Evolutionary conservation across 2,329 filamentous ascomycete genomes (phyloP), one percentile per base, ranked within the genome.

Genomic region (Cytospora paraplurivora): DNA sequence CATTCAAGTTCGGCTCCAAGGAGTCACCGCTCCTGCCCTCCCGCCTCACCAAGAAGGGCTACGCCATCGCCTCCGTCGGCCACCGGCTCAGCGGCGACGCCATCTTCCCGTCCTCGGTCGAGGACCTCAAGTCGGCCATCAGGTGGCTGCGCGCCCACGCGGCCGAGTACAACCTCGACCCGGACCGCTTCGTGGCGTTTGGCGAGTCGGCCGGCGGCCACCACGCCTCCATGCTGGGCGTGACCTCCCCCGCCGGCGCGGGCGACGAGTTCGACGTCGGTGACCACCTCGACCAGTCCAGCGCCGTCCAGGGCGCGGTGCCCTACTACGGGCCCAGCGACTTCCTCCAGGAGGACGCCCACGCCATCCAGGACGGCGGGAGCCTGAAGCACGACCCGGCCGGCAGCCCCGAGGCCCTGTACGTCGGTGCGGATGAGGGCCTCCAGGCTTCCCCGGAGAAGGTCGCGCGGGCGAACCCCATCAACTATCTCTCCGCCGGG

Each of bases 81-180:
- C 60, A 66, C 38, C 64, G 64, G 21, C 64, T 66, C 34, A 66
- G 61, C 53, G 64, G 64, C 27, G 64, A 66, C 35, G 61, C 64
- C 27, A 49, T 61, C 37, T 66, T 66, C 35, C 64, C 64, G 17
- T 61, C 64, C 19, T 54, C 64, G 1, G 38, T 66, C 13, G 61
- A 66, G 57, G 64, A 66, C 54, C 63, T 61, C 64, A 66, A 66
- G 37, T 51, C 64, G n/a, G 64, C 64, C 15, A 61, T 66, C 53
- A 49, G 64, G 34, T 66, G 64, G 64, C 56, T 66, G 15, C 56
- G 64, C 35, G 64, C 57, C 27, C 64, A 66, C 34, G 61, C 64
- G 3, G 13, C 32, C 7, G 47, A 63, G 38, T 57, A 66, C 21
- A 35, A 41, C 15, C 61, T 66, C 27, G 54, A 66, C 32, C 27